Evolutionary conservation across 352 stramenopile species (phyloP), one percentile per base, ranked within the genome.

Genomic region (Phytophthora capsici): DNA sequence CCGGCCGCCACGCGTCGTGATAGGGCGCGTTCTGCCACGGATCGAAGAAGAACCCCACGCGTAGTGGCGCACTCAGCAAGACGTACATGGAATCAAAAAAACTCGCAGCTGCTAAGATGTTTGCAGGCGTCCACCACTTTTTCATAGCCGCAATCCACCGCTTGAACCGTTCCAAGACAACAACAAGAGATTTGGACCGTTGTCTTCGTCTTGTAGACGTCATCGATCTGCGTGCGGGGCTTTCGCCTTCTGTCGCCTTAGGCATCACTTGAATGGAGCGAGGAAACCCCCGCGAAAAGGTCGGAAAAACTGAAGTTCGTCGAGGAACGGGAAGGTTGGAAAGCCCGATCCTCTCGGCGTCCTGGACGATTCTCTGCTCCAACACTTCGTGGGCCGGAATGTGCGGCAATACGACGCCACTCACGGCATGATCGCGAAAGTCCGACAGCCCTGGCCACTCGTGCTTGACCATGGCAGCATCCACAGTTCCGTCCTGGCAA

Each of bases 1-100:
- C 64, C 16, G 38, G 16, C 5, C 63, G 57, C 74, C 77, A 86
- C 2, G 19, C 26, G 41, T 66, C 16, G 38, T 57, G 20, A 2
- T 30, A 25, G 8, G 28, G 6, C 1, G 47, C n/a, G 13, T 19
- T 58, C 17, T 72, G 58, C 54, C 52, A 75, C 16, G 75, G 67
- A 25, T 87, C 76, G 19, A 85, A 85, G 26, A 71, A 59, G 37
- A 84, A 86, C 2, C 76, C 75, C 22, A 85, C 40, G 0, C 73
- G 78, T 12, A 82, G 44, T 12, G 75, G 73, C 44, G 78, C 55
- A 38, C 40, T 71, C 41, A 82, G 36, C 26, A 87, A 51, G 13
- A 85, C 57, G 28, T 80, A 82, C 20, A 82, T 8, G 8, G 68
- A 57, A 36, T 85, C 76, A 4, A 67, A 4, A 25, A 87, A 78